These are phyloP conservation scores for Artemisia annua DNA, from an alignment of 129 eudicot species.

Conservation along the genomic window DNA sequence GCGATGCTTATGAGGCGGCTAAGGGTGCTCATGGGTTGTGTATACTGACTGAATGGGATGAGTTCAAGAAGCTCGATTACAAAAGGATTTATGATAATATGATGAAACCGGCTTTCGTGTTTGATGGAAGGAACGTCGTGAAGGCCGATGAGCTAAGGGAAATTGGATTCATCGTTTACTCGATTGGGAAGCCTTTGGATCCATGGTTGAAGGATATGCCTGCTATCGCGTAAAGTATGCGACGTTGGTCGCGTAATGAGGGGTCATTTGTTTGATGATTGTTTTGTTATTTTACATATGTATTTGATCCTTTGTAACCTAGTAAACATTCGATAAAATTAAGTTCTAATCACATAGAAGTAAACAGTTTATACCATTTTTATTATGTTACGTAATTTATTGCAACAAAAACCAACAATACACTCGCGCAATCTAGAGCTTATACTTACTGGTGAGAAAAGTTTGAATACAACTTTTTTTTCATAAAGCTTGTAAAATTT, in stretches of 20 bases:
- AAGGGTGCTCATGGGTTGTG: slow-evolving; percentile 63
- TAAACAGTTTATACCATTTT: neutral
- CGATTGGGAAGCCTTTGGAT: slow-evolving; percentile 76
- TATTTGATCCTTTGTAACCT: slow-evolving; percentile 16
- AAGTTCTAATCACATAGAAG: neutral
- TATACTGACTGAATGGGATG: slow-evolving; percentile 66
- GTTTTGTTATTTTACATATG: slow-evolving; percentile 11
- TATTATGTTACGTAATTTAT: neutral
- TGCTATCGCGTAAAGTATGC: slow-evolving; percentile 33
- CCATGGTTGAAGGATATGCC: slow-evolving; percentile 69
- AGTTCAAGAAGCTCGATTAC: slow-evolving; percentile 58
- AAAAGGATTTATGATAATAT: slow-evolving; percentile 49
- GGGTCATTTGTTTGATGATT: neutral
- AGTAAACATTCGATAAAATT: neutral
- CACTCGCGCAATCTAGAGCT: too few relatives aligned
- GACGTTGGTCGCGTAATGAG: neutral
- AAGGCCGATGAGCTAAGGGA: slow-evolving; percentile 55
- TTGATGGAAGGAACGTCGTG: slow-evolving; percentile 64
- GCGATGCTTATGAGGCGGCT: slow-evolving; percentile 62
- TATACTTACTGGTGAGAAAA: too few relatives aligned
- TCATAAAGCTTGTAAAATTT: too few relatives aligned
- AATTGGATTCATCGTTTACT: slow-evolving; percentile 63
- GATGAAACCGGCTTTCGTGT: slow-evolving; percentile 68
- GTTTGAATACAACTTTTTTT: too few relatives aligned
- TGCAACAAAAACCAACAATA: too few relatives aligned